Percentiles rank a stretch among this genome's conserved stretches.
phyloP scores from a whole-genome alignment of 352 stramenopile species.

The Phytophthora parvispora region DNA sequence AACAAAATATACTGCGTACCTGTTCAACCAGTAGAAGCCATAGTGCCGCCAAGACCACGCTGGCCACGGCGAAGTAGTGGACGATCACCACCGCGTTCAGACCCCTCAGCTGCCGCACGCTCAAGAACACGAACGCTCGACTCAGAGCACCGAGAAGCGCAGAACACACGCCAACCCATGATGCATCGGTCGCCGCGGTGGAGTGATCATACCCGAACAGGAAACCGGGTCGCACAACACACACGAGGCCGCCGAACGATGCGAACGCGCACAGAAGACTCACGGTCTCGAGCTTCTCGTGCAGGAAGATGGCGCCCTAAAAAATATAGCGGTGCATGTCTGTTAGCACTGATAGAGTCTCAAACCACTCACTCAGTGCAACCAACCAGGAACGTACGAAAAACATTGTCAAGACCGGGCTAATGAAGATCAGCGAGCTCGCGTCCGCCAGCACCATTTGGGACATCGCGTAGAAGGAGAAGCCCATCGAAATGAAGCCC shows the following conservation, averaged over 20 bases:
- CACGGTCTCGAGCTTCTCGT: slow-evolving; percentile 47
- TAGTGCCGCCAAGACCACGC: slow-evolving; percentile 40
- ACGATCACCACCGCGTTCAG: slow-evolving; percentile 61
- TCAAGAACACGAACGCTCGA: slow-evolving; percentile 67
- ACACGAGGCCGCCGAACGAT: slow-evolving; percentile 41
- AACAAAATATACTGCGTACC: too few relatives aligned
- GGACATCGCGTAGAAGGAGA: slow-evolving; percentile 77
- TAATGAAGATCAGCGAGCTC: slow-evolving; percentile 69
- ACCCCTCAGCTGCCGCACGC: slow-evolving; percentile 53
- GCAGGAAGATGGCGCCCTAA: slow-evolving; percentile 43
- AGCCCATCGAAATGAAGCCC: slow-evolving; percentile 73
- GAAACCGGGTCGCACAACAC: slow-evolving; percentile 55
- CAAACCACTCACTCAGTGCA: too few relatives aligned
- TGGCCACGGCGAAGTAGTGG: slow-evolving; percentile 73
- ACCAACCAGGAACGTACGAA: slow-evolving; percentile 14
- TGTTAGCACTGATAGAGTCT: too few relatives aligned
- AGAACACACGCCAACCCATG: slow-evolving; percentile 40
- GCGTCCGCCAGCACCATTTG: slow-evolving; percentile 83
- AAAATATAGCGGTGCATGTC: too few relatives aligned
- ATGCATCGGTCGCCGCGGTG: slow-evolving; percentile 20
- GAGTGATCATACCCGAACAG: slow-evolving; percentile 50
- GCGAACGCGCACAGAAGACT: slow-evolving; percentile 41
- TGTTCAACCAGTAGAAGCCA: slow-evolving; percentile 57
- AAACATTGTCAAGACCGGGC: slow-evolving; percentile 32
- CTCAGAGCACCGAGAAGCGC: slow-evolving; percentile 48